Conservation (phyloP, 106 monocot species). For the Acorus calamus region DNA sequence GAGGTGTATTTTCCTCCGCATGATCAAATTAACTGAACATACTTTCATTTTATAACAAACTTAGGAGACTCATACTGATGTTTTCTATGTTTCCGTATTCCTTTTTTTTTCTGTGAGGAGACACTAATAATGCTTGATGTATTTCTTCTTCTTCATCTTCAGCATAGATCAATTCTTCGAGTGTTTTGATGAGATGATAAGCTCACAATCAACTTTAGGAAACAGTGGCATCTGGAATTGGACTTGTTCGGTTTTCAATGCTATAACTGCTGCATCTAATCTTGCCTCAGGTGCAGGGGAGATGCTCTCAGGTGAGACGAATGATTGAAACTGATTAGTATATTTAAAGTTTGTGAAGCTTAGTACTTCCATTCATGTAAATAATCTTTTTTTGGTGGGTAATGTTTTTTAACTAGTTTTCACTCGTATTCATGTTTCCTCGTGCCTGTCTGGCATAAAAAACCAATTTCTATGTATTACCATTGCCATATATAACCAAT, state of each 20-base stretch:
- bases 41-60: no score
- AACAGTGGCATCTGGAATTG: conserved; percentile 88
- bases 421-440: no score
- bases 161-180: conserved; percentile 98
- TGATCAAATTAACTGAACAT: no score
- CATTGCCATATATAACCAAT: no score
- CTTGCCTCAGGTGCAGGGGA: conserved; percentile 81
- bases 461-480: no score
- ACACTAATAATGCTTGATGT: background rate
- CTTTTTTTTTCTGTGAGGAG: background rate
- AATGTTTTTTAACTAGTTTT: no score
- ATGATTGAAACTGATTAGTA: background rate
- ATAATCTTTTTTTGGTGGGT: no score
- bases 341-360: background rate
- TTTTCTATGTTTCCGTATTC: no score
- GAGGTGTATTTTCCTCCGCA: no score
- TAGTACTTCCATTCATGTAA: background rate
- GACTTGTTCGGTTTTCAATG: conserved; percentile 97
- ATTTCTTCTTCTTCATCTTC: conserved; percentile 15
- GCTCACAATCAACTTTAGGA: conserved; percentile 40
- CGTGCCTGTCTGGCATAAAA: no score
- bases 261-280: conserved; percentile 84
- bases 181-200: conserved; percentile 87
- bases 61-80: no score
- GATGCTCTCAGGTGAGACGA: conserved; percentile 41